Evolutionary conservation across 305 asterid species (phyloP), one percentile per base, ranked within the genome.

Genomic region (Fraxinus sp.): DNA sequence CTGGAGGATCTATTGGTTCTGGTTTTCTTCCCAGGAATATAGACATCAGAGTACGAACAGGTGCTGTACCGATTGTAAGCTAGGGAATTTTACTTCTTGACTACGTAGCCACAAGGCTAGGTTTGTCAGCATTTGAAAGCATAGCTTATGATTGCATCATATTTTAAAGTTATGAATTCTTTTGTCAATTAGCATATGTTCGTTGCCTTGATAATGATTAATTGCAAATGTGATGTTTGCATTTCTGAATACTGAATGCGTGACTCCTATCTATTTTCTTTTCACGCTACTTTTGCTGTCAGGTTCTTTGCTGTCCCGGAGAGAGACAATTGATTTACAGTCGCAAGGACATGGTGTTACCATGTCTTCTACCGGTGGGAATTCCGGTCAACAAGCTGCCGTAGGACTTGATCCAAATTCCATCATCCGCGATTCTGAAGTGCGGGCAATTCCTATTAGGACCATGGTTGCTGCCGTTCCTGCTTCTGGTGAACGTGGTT

Each of bases 41-140:
- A 80, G 99, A 96, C 86, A 93, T 96, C 91, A 92, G 99, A 91
- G 93, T 96, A 88, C 90, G 98, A 86, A 89, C 98, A 93, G 99
- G 99, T 95, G 83, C 22, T 49, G 22, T 49, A 49, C 62, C 62
- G n/a, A 14, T 49, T 49, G 62, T 49, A 4, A 49, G 62, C 62
- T 49, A 14, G 20, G 62, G 62, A 49, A 49, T 49, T 14, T 49
- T 49, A 49, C 62, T 49, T 49, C 62, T 49, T 49, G 62, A 49
- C 20, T n/a, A 46, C 57, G 6, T 46, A 46, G 57, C 5, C n/a
- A 11, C 55, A 43, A 4, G 20, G 59, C 59, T 49, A 14, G 20
- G 62, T 49, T 83, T 72, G 66, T 3, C 8, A 2, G 70, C 72
- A 57, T 75, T 41, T 57, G 11, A 36, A 39, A 70, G 36, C 64